A percentile compares a stretch with the other conserved stretches of the same genome.
phyloP scores from a whole-genome alignment of 2,329 filamentous ascomycete genomes.

The Claviceps digitariae region DNA sequence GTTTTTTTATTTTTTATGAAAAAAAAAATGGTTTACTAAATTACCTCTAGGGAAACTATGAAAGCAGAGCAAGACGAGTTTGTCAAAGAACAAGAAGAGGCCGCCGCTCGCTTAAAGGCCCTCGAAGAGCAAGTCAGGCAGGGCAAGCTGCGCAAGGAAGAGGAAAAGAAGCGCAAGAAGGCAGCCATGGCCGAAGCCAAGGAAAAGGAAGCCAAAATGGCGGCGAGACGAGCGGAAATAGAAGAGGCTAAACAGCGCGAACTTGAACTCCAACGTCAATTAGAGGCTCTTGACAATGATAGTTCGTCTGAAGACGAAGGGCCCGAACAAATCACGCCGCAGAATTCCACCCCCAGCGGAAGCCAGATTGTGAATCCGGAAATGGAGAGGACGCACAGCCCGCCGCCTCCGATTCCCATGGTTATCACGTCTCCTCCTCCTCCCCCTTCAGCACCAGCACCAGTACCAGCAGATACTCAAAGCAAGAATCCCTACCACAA shows the following conservation, averaged over 20 bases:
- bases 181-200: conserved; percentile 75
- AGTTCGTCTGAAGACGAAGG: conserved; percentile 69
- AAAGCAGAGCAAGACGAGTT: conserved; percentile 68
- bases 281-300: conserved; percentile 62
- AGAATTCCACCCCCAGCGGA: conserved; percentile 39
- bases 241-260: conserved; percentile 85
- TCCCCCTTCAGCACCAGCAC: conserved; percentile 27
- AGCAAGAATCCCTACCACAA: conserved; percentile 94
- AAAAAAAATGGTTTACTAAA: conserved; percentile 19
- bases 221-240: conserved; percentile 77
- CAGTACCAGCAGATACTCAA: conserved; percentile 47
- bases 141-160: conserved; percentile 89
- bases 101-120: conserved; percentile 70
- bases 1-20: not conserved
- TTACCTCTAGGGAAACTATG: conserved; percentile 50
- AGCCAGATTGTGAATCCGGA: conserved; percentile 42
- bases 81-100: conserved; percentile 63
- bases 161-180: conserved; percentile 88
- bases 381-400: conserved; percentile 36
- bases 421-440: conserved; percentile 35
- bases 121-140: conserved; percentile 89
- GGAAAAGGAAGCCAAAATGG: conserved; percentile 75
- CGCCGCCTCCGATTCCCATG: conserved; percentile 39
- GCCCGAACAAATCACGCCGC: conserved; percentile 52
- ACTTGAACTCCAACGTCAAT: conserved; percentile 74